phyloP scores from a whole-genome alignment of 2,329 filamentous ascomycete genomes.

The Tolypocladium capitatum region DNA sequence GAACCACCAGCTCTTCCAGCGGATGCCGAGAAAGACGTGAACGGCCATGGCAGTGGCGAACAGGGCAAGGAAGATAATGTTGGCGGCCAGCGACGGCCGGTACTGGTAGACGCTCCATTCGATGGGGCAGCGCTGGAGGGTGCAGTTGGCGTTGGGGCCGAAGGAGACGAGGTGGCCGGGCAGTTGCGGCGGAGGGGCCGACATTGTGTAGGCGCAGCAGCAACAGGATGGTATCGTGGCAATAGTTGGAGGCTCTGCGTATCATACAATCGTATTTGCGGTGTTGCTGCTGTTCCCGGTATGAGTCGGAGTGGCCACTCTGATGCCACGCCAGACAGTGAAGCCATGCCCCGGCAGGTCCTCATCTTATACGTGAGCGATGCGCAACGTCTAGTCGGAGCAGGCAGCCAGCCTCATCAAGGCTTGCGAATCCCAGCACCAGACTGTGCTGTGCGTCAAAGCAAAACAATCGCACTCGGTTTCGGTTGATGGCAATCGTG shows the following conservation, averaged over 20 bases:
- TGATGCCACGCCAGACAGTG: not conserved
- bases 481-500: too few species aligned
- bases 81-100: slow-evolving; percentile 28
- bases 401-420: not conserved
- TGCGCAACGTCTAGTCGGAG: not conserved
- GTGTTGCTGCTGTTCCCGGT: not conserved
- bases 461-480: too few species aligned
- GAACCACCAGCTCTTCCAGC: slow-evolving; percentile 28
- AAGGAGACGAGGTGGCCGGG: slow-evolving; percentile 13
- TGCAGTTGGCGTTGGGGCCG: slow-evolving; percentile 31
- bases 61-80: slow-evolving; percentile 27
- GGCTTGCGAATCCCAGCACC: not conserved
- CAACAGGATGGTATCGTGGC: not conserved
- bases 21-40: slow-evolving; percentile 24
- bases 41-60: slow-evolving; percentile 28
- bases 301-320: too few species aligned
- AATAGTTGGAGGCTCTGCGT: not conserved
- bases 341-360: not conserved
- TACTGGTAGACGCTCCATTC: slow-evolving; percentile 28
- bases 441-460: too few species aligned
- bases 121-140: slow-evolving; percentile 29
- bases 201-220: not conserved
- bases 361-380: not conserved
- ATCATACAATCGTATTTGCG: not conserved
- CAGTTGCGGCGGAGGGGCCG: not conserved